phyloP scores from a whole-genome alignment of 805 yeast species.

The Priceomyces carsonii region DNA sequence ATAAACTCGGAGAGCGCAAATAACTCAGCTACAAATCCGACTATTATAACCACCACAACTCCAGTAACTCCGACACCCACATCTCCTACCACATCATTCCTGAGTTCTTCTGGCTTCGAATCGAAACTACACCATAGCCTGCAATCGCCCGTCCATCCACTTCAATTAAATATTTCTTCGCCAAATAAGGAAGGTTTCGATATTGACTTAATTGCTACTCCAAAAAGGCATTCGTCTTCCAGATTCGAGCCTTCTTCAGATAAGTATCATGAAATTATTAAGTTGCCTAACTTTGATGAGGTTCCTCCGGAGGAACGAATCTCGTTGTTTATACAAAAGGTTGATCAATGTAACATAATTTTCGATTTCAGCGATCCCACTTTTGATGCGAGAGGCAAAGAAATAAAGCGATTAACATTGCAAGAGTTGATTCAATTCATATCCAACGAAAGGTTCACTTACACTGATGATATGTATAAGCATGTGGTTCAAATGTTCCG shows the following conservation, averaged over 20 bases:
- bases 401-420: conserved; percentile 80
- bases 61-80: conserved; percentile 18
- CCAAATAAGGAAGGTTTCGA: conserved; percentile 69
- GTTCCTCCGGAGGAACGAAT: conserved; percentile 78
- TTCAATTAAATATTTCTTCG: conserved; percentile 44
- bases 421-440: conserved; percentile 90
- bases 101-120: conserved; percentile 6
- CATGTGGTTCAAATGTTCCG: conserved; percentile 90
- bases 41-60: conserved; percentile 15
- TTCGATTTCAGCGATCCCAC: conserved; percentile 92
- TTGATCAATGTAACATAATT: conserved; percentile 91
- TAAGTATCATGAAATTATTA: conserved; percentile 51
- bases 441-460: conserved; percentile 76
- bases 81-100: conserved; percentile 7
- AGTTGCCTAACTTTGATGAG: conserved; percentile 85
- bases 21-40: conserved; percentile 9
- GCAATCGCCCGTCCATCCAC: conserved; percentile 16
- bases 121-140: conserved; percentile 18
- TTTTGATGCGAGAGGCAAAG: conserved; percentile 88
- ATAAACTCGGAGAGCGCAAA: conserved; percentile 15
- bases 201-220: conserved; percentile 73
- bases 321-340: conserved; percentile 78
- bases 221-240: conserved; percentile 90
- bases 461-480: conserved; percentile 87
- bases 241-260: conserved; percentile 76